Conservation (phyloP, 78 protist species). For the Ministeria vibrans region DNA sequence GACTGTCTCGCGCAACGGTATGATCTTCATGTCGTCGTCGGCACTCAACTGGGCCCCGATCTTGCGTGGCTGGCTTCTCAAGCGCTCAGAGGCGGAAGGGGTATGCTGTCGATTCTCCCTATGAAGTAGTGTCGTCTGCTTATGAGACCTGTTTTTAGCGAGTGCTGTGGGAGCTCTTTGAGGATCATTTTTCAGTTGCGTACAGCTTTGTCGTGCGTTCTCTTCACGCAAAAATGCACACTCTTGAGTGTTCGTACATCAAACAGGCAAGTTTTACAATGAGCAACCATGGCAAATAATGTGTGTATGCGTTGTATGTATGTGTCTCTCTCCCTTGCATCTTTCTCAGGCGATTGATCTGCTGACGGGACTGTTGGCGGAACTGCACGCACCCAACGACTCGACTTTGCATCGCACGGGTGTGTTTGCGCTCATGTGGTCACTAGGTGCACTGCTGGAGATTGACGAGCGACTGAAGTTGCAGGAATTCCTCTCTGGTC, state of each 20-base stretch:
- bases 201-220: conserved; percentile 1
- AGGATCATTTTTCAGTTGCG: background rate
- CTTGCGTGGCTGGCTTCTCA: conserved; percentile 23
- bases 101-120: too few species aligned
- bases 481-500: conserved; percentile 19
- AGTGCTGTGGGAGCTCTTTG: conserved; percentile 14
- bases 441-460: conserved; percentile 70
- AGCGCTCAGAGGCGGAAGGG: background rate
- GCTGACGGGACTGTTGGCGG: conserved; percentile 21
- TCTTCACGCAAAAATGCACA: conserved; percentile 14
- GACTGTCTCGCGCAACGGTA: conserved; percentile 87
- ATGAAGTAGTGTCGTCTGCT: too few species aligned
- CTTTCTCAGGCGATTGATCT: conserved; percentile 21
- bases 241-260: background rate
- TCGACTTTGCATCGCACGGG: conserved; percentile 42
- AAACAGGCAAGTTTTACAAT: too few species aligned
- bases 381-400: conserved; percentile 7
- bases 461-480: conserved; percentile 40
- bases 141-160: too few species aligned
- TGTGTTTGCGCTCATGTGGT: conserved; percentile 57
- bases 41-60: conserved; percentile 46
- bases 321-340: too few species aligned
- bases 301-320: too few species aligned
- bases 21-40: conserved; percentile 56
- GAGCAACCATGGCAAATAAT: too few species aligned